phyloP scores from a whole-genome alignment of 1,139 yeast species.

The Candida tropicalis region DNA sequence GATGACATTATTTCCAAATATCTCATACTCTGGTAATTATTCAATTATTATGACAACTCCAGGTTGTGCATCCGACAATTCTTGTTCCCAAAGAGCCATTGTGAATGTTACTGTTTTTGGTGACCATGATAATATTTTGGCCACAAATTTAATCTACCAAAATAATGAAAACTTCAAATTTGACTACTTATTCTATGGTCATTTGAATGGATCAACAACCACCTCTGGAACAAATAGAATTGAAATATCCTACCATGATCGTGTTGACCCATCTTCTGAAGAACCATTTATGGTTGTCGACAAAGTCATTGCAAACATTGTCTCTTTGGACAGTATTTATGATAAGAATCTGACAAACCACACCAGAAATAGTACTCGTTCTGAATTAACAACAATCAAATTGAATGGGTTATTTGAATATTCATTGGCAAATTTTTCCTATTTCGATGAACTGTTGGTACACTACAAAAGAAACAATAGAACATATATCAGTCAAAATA shows the following conservation, averaged over 20 bases:
- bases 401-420: constrained; percentile 85
- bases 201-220: constrained; percentile 51
- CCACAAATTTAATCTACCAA: constrained; percentile 60
- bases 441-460: constrained; percentile 36
- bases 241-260: constrained; percentile 41
- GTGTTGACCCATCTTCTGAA: constrained; percentile 28
- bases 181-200: constrained; percentile 76
- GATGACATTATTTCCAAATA: constrained; percentile 68
- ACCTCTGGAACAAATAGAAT: constrained; percentile 51
- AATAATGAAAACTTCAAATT: constrained; percentile 80
- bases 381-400: constrained; percentile 30
- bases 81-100: constrained; percentile 73
- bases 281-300: constrained; percentile 70
- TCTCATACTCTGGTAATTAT: constrained; percentile 75
- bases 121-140: constrained; percentile 46
- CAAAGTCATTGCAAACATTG: constrained; percentile 58
- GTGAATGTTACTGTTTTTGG: constrained; percentile 73
- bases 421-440: constrained; percentile 67
- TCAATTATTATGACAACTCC: constrained; percentile 78
- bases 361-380: constrained; percentile 22
- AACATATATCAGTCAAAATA: constrained; percentile 30
- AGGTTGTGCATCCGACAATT: constrained; percentile 72
- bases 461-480: constrained; percentile 30
- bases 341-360: constrained; percentile 33
- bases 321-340: constrained; percentile 48